Evolutionary conservation across 495 filamentous ascomycete genomes (phyloP), one percentile per base, ranked within the genome.

Genomic region (Neurospora africana): DNA sequence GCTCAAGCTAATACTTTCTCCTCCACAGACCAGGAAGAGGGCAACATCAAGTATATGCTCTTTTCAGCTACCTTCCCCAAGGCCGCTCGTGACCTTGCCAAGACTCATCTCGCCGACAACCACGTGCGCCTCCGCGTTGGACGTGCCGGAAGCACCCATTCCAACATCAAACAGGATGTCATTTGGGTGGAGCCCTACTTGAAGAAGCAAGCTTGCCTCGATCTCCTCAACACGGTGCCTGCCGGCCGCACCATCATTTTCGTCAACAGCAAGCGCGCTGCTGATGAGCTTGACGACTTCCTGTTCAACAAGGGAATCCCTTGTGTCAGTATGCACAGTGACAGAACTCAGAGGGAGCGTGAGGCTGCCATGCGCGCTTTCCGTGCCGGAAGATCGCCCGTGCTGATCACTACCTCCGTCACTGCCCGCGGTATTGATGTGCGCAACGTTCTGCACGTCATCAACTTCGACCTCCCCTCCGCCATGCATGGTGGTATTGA

Each of bases 1-100:
- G 53, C 53, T 65, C 36, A 37, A 33, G 61, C 33, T 53, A 41
- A 37, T 13, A 40, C 76, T 80, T 68, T 82, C 74, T n/a, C 58
- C 71, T 33, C 61, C 27, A 68, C 83, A 80, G 95, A 97, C 67
- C 89, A 92, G 69, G 92, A 97, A 75, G 91, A 89, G 6, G 91
- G 94, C 70, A 84, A 85, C 85, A 93, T 85, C 82, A 89, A 81
- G 23, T 97, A 92, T 82, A 83, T 97, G 86, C 93, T 99, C 87
- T 98, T 98, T 75, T 97, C 93, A 3, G 95, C 95, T 13, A 98
- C 95, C 0, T 98, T 98, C 78, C 90, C 92, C 27, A 92, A 90
- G 82, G 79, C 82, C 0, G 89, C 90, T 75, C 94, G 93, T 47
- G 82, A 90, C 40, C 81, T 98, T 37, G 95, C 94, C 8, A 87